A percentile compares a stretch with the other conserved stretches of the same genome.
These are phyloP conservation scores for Simmondsia chinensis DNA, from an alignment of 148 eudicot species.

Conservation along the genomic window DNA sequence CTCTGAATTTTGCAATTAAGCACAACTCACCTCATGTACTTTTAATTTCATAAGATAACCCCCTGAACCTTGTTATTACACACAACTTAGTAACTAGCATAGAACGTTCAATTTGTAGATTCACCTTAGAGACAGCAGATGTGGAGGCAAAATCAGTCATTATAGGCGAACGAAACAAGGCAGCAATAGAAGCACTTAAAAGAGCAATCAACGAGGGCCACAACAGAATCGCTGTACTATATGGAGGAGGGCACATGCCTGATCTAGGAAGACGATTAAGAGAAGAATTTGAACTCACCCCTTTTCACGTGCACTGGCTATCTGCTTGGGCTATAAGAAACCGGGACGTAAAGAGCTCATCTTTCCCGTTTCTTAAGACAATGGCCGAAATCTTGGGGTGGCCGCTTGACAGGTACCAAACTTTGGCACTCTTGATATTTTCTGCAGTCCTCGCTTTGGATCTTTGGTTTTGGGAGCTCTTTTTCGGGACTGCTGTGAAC, in stretches of 20 bases:
- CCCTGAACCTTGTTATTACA: no score
- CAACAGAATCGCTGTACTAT: conserved; percentile 81
- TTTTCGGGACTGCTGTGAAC: conserved; percentile 52
- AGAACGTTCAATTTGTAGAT: conserved; percentile 29
- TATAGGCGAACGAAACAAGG: conserved; percentile 91
- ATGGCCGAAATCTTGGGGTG: conserved; percentile 71
- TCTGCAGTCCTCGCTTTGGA: conserved; percentile 84
- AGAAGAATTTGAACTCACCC: conserved; percentile 71
- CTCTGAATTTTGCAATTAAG: no score
- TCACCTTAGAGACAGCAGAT: conserved; percentile 65
- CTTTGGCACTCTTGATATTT: conserved; percentile 64
- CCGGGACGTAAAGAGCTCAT: conserved; percentile 37
- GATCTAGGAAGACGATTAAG: conserved; percentile 76
- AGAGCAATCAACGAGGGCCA: conserved; percentile 67
- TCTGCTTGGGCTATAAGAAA: conserved; percentile 88
- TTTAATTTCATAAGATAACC: no score
- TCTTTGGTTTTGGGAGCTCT: conserved; percentile 90
- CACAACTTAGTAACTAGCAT: no score
- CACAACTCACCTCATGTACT: no score
- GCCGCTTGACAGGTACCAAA: conserved; percentile 85
- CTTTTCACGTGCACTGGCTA: conserved; percentile 74
- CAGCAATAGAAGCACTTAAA: conserved; percentile 61
- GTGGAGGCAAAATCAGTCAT: conserved; percentile 82
- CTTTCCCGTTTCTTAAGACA: conserved; percentile 55
- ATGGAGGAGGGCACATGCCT: conserved; percentile 99